Conservation (phyloP, 345 rosid genomes). For the Syzygium jambos region DNA sequence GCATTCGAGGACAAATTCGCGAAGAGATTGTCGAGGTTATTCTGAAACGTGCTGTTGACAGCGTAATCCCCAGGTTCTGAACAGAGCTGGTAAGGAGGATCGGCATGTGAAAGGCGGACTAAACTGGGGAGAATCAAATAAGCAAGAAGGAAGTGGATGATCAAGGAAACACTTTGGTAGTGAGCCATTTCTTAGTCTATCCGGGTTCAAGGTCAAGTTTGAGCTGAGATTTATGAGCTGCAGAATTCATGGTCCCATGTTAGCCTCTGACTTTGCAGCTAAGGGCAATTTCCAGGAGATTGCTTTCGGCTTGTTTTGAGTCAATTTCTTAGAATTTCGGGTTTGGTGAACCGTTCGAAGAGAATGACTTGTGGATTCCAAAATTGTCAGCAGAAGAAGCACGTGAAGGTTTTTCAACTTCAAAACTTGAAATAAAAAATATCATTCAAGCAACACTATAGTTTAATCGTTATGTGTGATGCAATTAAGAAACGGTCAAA, state of each 20-base stretch:
- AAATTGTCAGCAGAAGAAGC: neutral
- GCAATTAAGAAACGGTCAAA: neutral
- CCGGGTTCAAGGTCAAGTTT: neutral
- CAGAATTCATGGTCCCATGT: neutral
- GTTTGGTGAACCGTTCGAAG: neutral
- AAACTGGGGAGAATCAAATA: neutral
- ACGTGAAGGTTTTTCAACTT: neutral
- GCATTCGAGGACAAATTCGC: slow-evolving; percentile 3
- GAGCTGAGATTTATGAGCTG: neutral
- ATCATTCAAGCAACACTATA: neutral
- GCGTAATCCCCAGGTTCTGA: neutral
- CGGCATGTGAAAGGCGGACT: slow-evolving; percentile 3
- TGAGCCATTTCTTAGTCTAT: neutral
- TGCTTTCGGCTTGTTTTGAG: neutral
- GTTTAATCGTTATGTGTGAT: neutral
- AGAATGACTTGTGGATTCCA: neutral
- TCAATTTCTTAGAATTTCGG: neutral
- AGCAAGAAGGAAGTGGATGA: neutral
- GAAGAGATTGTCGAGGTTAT: neutral
- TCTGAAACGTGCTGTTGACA: neutral
- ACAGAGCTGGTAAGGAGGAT: neutral
- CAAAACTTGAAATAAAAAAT: neutral
- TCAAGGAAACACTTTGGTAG: neutral
- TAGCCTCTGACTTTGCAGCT: neutral
- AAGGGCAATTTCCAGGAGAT: neutral